phyloP scores from a whole-genome alignment of 2,329 filamentous ascomycete species.

The Monosporascus sp. region DNA sequence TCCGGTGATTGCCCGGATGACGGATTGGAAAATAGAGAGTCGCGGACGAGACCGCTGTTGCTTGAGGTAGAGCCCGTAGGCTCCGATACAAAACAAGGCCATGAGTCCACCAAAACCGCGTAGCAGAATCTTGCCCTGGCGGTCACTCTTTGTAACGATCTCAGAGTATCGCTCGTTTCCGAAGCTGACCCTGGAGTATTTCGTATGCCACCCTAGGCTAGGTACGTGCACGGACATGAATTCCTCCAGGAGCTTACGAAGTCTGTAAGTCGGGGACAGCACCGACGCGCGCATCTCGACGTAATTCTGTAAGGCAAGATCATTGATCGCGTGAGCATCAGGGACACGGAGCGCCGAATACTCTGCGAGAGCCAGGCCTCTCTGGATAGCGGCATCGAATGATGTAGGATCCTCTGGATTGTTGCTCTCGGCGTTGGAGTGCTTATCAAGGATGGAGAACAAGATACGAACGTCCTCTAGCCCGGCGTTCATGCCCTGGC shows the following conservation, averaged over 20 bases:
- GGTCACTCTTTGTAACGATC: conserved; percentile 63
- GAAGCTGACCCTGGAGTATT: conserved; percentile 90
- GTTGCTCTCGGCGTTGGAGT: conserved; percentile 45
- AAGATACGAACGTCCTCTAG: conserved; percentile 89
- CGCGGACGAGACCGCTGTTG: background rate
- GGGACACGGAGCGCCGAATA: conserved; percentile 71
- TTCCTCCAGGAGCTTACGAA: conserved; percentile 86
- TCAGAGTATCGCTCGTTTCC: conserved; percentile 88
- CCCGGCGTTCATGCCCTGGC: conserved; percentile 95
- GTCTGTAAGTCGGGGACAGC: conserved; percentile 66
- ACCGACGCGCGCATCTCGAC: conserved; percentile 89
- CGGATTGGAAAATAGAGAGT: background rate
- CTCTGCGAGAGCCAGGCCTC: conserved; percentile 65
- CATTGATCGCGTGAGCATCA: conserved; percentile 86
- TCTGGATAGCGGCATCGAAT: conserved; percentile 50
- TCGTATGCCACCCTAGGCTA: conserved; percentile 78
- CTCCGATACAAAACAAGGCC: conserved; percentile 22
- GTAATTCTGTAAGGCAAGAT: conserved; percentile 87
- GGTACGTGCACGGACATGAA: conserved; percentile 72
- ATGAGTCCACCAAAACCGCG: conserved; percentile 29
- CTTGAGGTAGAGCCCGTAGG: conserved; percentile 14
- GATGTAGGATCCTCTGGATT: conserved; percentile 21
- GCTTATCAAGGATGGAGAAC: conserved; percentile 73
- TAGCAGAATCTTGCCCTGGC: conserved; percentile 60
- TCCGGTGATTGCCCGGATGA: background rate